Percentiles rank a stretch among this genome's conserved stretches.
Evolutionary conservation across 805 yeast species (phyloP).

Genomic region (Clavispora carvajalis): DNA sequence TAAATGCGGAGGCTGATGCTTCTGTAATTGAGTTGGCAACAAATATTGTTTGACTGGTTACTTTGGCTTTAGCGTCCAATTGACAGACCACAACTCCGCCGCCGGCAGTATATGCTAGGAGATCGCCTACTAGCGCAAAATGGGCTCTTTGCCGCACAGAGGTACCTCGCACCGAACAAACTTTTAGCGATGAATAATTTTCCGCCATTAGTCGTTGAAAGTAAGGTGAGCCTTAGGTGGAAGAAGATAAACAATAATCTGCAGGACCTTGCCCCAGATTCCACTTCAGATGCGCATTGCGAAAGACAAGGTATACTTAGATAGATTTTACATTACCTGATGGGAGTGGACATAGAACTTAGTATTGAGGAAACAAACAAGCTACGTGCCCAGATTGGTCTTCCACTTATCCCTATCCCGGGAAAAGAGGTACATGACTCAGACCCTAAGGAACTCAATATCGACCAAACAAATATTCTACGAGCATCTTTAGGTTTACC

Average conservation of each 20-base stretch:
- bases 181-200: not conserved
- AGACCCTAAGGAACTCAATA: not conserved
- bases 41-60: constrained; percentile 42
- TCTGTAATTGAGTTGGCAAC: constrained; percentile 37
- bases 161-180: constrained; percentile 33
- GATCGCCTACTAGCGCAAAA: constrained; percentile 33
- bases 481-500: constrained; percentile 13
- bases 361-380: constrained; percentile 53
- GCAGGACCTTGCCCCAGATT: constrained; percentile 2
- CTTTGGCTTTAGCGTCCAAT: constrained; percentile 16
- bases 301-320: not conserved
- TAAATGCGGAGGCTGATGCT: not conserved
- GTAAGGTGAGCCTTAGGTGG: not conserved
- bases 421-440: not conserved
- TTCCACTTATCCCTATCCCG: constrained; percentile 41
- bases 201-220: not conserved
- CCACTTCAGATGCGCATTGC: not conserved
- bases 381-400: constrained; percentile 46
- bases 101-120: constrained; percentile 51
- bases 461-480: constrained; percentile 11
- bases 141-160: constrained; percentile 41
- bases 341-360: constrained; percentile 16
- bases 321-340: not conserved
- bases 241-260: not conserved
- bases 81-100: constrained; percentile 54